Evolutionary conservation across 2,329 filamentous ascomycete species (phyloP), one percentile per base, ranked within the genome.

Genomic region (Atkinsonella texensis): DNA sequence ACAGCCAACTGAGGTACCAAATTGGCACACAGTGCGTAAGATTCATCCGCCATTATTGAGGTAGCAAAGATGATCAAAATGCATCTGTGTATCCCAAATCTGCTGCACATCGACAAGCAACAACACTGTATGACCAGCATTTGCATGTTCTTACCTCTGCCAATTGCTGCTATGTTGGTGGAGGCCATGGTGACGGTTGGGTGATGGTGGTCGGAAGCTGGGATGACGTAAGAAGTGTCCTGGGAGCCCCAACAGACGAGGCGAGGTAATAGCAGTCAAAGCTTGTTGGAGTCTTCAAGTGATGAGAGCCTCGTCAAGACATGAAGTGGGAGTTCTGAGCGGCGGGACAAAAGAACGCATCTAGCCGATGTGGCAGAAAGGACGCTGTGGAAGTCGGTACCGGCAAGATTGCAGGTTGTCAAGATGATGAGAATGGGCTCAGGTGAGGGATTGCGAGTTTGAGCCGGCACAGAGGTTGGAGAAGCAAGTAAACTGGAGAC

Each of bases 101-200:
- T 17, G 40, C 33, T 23, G 18, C 7, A 11, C 9, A 35, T 33
- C n/a, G 20, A 32, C 46, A 46, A 23, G 23, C 3, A 17, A 18
- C 2, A 18, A 46, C 23, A 12, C 15, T 15, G 20, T 40, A 48
- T 49, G 45, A 54, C 49, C 18, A 47, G 20, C n/a, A 15, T 15
- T 43, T 15, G 6, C 11, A 53, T 53, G 48, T 51, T 48, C 52
- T 55, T 63, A 68, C 65, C 65, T 68, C 64, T 66, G 59, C 64
- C 64, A 59, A 66, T 59, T 55, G 65, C 63, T 57, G 62, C 61
- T 51, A 62, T 59, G 54, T 62, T 62, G 56, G 59, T 61, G 63
- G 67, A 63, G 53, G 65, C 59, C 65, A 68, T 68, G 59, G 50
- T 54, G 53, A 46, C 55, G 48, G 35, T 35, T 31, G 8, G 62